Evolutionary conservation across 2,329 filamentous ascomycete genomes (phyloP).

Genomic region (Talaromyces funiculosus): DNA sequence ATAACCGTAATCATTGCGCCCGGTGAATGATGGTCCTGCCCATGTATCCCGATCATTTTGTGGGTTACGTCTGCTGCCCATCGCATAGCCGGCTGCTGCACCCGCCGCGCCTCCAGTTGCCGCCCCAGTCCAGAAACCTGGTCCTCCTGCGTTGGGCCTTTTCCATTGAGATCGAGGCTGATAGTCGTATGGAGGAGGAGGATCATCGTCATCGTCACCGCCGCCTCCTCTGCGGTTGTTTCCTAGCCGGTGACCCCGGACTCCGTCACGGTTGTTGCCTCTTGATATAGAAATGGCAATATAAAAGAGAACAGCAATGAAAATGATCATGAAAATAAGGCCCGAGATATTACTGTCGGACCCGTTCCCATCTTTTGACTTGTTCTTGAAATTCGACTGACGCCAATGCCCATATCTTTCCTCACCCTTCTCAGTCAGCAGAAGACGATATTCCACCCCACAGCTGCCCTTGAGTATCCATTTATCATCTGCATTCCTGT

Average conservation of each 20-base stretch:
- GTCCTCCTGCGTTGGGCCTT: conserved; percentile 33
- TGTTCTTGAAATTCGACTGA: background rate
- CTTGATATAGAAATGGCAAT: conserved; percentile 22
- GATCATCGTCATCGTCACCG: conserved; percentile 32
- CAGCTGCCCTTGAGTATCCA: conserved; percentile 90
- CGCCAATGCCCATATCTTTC: conserved; percentile 54
- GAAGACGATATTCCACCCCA: conserved; percentile 79
- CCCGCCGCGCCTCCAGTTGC: conserved; percentile 38
- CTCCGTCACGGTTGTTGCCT: conserved; percentile 16
- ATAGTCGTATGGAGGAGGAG: conserved; percentile 39
- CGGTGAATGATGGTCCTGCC: background rate
- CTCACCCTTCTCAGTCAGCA: conserved; percentile 72
- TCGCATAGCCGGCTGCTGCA: conserved; percentile 24
- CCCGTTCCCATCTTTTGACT: background rate
- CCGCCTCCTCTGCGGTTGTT: conserved; percentile 31
- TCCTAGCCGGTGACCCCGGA: conserved; percentile 20
- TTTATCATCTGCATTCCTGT: conserved; percentile 66
- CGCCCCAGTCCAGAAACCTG: conserved; percentile 45
- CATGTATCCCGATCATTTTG: background rate
- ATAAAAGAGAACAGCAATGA: conserved; percentile 20
- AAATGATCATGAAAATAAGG: conserved; percentile 26
- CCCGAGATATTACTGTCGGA: background rate
- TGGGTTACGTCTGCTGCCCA: conserved; percentile 1
- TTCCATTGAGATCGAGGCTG: conserved; percentile 19
- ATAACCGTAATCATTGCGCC: conserved; percentile 21